Percentiles rank a stretch among this genome's conserved stretches.
Evolutionary conservation across 768 basidiomycete genomes (phyloP).

Genomic region (Cystoderma amianthinum): DNA sequence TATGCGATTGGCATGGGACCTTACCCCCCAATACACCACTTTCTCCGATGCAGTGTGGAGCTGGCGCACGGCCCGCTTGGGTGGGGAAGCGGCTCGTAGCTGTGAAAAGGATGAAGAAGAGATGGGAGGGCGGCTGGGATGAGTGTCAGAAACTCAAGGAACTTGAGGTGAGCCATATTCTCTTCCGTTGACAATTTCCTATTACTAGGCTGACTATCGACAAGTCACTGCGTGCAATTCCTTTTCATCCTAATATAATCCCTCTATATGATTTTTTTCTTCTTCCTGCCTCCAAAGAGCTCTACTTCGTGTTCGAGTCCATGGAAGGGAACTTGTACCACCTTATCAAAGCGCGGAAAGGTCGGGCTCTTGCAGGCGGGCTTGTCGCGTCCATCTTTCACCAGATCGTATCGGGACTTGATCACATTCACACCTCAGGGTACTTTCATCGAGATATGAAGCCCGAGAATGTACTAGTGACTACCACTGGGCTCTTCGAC

Average conservation of each 20-base stretch:
- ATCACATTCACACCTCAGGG: constrained; percentile 87
- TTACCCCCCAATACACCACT: constrained; percentile 86
- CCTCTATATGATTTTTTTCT: constrained; percentile 99
- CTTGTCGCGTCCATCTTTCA: constrained; percentile 92
- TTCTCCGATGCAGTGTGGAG: constrained; percentile 94
- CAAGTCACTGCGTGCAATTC: constrained; percentile 90
- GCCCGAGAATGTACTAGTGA: constrained; percentile 97
- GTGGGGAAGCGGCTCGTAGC: constrained; percentile 91
- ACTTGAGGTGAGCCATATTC: constrained; percentile 74
- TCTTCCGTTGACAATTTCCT: constrained; percentile 5
- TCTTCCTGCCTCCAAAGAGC: constrained; percentile 90
- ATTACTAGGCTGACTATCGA: constrained; percentile 9
- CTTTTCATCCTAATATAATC: constrained; percentile 95
- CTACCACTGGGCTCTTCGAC: constrained; percentile 91
- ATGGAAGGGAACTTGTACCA: constrained; percentile 99
- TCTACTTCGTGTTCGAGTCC: constrained; percentile 99
- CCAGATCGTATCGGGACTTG: constrained; percentile 84
- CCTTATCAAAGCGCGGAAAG: constrained; percentile 95
- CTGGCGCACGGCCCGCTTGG: constrained; percentile 91
- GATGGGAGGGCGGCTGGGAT: constrained; percentile 97
- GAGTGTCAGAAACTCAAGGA: constrained; percentile 95
- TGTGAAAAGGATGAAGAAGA: constrained; percentile 97
- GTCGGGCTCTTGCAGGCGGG: constrained; percentile 92
- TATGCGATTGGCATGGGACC: constrained; percentile 98
- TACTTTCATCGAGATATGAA: constrained; percentile 99